Conservation (phyloP, 129 eudicot genomes). For the Centrapalus pauciflorus region DNA sequence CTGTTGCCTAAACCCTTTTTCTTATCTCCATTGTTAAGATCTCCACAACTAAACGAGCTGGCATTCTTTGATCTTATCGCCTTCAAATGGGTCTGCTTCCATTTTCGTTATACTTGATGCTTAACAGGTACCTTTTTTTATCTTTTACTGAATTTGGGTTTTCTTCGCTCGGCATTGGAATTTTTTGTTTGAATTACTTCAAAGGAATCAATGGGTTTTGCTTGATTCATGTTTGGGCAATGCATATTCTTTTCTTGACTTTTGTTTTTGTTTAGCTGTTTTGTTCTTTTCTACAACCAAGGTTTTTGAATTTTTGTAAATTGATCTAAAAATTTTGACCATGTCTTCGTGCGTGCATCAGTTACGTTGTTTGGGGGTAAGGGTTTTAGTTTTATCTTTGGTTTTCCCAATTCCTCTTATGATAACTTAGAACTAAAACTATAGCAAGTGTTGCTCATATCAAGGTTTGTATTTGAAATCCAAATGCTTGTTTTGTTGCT, state of each 20-base stretch:
- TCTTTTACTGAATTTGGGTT: neutral
- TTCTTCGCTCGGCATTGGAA: neutral
- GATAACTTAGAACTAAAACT: neutral
- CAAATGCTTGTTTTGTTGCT: neutral
- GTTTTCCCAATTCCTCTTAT: neutral
- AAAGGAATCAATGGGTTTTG: neutral
- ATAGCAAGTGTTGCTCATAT: neutral
- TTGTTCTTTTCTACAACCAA: neutral
- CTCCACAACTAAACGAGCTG: slow-evolving; percentile 16
- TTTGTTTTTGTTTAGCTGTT: neutral
- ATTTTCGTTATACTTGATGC: slow-evolving; percentile 17
- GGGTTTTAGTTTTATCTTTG: neutral
- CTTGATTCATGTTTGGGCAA: slow-evolving; percentile 27
- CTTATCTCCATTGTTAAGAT: neutral
- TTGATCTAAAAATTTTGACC: neutral
- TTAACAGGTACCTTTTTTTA: slow-evolving; percentile 16
- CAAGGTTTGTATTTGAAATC: neutral
- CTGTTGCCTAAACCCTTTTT: slow-evolving; percentile 21
- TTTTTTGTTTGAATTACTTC: neutral
- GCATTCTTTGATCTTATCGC: slow-evolving; percentile 32
- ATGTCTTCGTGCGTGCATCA: neutral
- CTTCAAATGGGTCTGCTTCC: slow-evolving; percentile 5
- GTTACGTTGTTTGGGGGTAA: neutral
- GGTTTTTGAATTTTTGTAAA: neutral
- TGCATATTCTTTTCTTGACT: slow-evolving; percentile 29